Evolutionary conservation across 805 yeast genomes (phyloP).

Genomic region (Komagataella populi): DNA sequence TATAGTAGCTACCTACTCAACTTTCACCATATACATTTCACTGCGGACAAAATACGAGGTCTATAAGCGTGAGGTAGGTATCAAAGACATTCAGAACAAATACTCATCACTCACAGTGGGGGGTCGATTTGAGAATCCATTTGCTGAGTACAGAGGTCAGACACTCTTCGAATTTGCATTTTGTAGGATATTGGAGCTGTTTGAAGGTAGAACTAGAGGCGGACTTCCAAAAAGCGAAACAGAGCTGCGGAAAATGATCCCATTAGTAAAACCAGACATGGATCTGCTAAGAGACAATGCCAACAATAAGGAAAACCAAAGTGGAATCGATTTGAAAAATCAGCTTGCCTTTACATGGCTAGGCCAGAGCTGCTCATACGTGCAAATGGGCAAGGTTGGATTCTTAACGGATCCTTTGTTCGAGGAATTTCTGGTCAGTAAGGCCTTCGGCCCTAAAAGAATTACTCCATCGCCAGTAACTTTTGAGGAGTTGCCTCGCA

Average conservation of each 20-base stretch:
- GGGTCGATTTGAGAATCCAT: slow-evolving; percentile 86
- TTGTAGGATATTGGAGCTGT: slow-evolving; percentile 58
- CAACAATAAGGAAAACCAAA: slow-evolving; percentile 7
- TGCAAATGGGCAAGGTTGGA: slow-evolving; percentile 60
- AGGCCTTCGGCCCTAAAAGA: slow-evolving; percentile 69
- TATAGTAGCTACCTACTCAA: slow-evolving; percentile 39
- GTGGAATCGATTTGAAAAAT: slow-evolving; percentile 22
- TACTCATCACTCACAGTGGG: slow-evolving; percentile 38
- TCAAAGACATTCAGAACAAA: slow-evolving; percentile 10
- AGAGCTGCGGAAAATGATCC: slow-evolving; percentile 42
- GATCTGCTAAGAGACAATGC: slow-evolving; percentile 19
- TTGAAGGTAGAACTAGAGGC: slow-evolving; percentile 47
- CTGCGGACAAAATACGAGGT: slow-evolving; percentile 41
- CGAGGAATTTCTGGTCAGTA: slow-evolving; percentile 45
- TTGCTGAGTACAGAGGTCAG: slow-evolving; percentile 80
- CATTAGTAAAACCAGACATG: slow-evolving; percentile 43
- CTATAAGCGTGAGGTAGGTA: slow-evolving; percentile 18
- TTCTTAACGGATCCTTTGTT: slow-evolving; percentile 82
- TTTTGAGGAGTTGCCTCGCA: slow-evolving; percentile 47
- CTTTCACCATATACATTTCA: slow-evolving; percentile 52
- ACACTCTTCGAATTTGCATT: slow-evolving; percentile 75
- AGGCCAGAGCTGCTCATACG: slow-evolving; percentile 78
- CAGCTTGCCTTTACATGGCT: slow-evolving; percentile 75
- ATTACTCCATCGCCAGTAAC: slow-evolving; percentile 66
- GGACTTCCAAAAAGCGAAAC: slow-evolving; percentile 34